Conservation (phyloP, 306 rosid species). For the Trifolium fragiferum region DNA sequence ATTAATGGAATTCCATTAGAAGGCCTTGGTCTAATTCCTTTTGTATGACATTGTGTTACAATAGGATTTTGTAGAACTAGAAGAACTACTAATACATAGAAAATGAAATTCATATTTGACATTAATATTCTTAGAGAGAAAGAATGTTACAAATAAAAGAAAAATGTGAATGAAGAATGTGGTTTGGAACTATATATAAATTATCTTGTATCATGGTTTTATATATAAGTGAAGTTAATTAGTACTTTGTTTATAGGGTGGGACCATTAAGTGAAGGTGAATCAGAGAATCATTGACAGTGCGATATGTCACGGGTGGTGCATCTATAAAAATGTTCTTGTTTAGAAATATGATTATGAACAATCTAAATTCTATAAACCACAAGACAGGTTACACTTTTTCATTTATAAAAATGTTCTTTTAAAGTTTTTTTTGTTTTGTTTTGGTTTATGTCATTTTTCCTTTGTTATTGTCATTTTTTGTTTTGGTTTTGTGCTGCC, state of each 20-base stretch:
- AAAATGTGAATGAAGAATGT: constrained; percentile 6
- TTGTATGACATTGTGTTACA: constrained; percentile 63
- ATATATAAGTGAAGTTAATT: constrained; percentile 30
- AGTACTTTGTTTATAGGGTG: constrained; percentile 39
- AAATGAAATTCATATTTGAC: constrained; percentile 51
- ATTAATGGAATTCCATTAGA: constrained; percentile 33
- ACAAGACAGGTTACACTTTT: constrained; percentile 55
- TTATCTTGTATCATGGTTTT: constrained; percentile 38
- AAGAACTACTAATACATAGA: constrained; percentile 38
- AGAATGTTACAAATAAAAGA: constrained; percentile 40
- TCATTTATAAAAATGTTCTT: constrained; percentile 49
- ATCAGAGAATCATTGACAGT: constrained; percentile 58
- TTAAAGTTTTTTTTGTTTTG: constrained; percentile 1
- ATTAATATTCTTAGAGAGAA: constrained; percentile 58
- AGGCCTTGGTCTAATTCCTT: constrained; percentile 58
- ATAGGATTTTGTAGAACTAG: constrained; percentile 51
- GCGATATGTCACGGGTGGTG: constrained; percentile 82
- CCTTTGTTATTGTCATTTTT: constrained; percentile 53
- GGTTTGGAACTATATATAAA: constrained; percentile 14
- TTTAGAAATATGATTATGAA: constrained; percentile 26
- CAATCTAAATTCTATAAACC: constrained; percentile 44
- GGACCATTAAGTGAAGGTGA: constrained; percentile 55
- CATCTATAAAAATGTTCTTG: constrained; percentile 41
- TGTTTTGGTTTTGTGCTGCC: constrained; percentile 76
- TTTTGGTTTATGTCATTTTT: constrained; percentile 44